Evolutionary conservation across 805 yeast species (phyloP).

Genomic region (Ascoidea rubescens): DNA sequence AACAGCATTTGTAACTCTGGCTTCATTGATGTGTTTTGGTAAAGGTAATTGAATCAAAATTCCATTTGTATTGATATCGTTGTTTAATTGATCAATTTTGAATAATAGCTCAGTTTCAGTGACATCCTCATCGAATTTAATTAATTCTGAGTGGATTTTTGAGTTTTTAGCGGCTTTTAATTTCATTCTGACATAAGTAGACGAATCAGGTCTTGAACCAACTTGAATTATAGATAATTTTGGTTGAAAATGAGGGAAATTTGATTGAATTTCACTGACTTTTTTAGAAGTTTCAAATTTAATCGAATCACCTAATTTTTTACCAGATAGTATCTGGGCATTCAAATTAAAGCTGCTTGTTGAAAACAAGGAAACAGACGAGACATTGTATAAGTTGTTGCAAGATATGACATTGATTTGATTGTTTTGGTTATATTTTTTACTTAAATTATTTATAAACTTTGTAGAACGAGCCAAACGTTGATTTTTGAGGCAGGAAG

Average conservation of each 20-base stretch:
- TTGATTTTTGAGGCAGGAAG: no score
- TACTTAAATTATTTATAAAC: no score
- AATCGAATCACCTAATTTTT: constrained; percentile 18
- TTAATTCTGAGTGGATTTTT: constrained; percentile 51
- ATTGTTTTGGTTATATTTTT: no score
- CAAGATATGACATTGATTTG: no score
- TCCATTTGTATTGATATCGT: constrained; percentile 72
- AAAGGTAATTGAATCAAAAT: constrained; percentile 82
- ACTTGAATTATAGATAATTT: constrained; percentile 77
- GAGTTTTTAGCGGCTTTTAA: constrained; percentile 82
- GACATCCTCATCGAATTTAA: constrained; percentile 50
- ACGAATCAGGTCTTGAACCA: constrained; percentile 80
- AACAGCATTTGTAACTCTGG: constrained; percentile 70
- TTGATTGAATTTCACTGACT: constrained; percentile 27
- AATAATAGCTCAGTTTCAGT: constrained; percentile 46
- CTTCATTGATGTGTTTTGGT: constrained; percentile 71
- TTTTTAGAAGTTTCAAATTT: constrained; percentile 21
- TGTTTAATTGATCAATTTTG: constrained; percentile 49
- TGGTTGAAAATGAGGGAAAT: constrained; percentile 49
- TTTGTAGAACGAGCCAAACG: no score
- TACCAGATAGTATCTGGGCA: constrained; percentile 19
- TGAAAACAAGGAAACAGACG: not conserved
- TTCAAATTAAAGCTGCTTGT: not conserved
- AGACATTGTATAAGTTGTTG: no score
- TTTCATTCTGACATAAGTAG: constrained; percentile 85